These are phyloP conservation scores for Candida michaelii DNA, from an alignment of 805 yeast species.

Conservation along the genomic window DNA sequence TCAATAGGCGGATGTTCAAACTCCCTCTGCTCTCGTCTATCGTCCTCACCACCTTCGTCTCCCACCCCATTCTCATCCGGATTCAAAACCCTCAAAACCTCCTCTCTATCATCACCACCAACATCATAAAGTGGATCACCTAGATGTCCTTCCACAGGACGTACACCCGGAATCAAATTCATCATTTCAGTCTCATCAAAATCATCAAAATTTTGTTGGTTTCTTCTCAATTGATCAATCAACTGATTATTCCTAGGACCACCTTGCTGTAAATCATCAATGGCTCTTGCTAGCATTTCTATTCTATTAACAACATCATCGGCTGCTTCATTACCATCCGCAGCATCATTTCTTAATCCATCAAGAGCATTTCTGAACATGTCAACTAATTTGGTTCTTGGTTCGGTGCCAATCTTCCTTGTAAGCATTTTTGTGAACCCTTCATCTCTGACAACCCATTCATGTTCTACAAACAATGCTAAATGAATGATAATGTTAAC, in stretches of 20 bases:
- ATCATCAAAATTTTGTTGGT: conserved; percentile 2
- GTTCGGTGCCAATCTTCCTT: conserved; percentile 59
- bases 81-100: neutral
- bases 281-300: conserved; percentile 27
- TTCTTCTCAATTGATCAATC: conserved; percentile 5
- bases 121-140: neutral
- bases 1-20: neutral
- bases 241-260: conserved; percentile 1
- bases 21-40: neutral
- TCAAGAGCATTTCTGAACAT: conserved; percentile 33
- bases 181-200: neutral
- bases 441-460: conserved; percentile 69
- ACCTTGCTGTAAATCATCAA: conserved; percentile 19
- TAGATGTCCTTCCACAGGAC: neutral
- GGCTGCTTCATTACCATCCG: conserved; percentile 21
- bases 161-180: neutral
- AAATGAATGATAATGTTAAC: conserved; percentile 42
- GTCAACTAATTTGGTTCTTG: conserved; percentile 40
- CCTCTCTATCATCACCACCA: neutral
- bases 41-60: neutral
- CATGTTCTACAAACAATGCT: conserved; percentile 59
- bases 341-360: conserved; percentile 24
- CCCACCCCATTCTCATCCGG: neutral
- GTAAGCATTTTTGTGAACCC: conserved; percentile 61
- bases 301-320: conserved; percentile 23